Base-by-base conservation (phyloP, 306 rosid genomes). In the Pyrus pyrifolia region DNA sequence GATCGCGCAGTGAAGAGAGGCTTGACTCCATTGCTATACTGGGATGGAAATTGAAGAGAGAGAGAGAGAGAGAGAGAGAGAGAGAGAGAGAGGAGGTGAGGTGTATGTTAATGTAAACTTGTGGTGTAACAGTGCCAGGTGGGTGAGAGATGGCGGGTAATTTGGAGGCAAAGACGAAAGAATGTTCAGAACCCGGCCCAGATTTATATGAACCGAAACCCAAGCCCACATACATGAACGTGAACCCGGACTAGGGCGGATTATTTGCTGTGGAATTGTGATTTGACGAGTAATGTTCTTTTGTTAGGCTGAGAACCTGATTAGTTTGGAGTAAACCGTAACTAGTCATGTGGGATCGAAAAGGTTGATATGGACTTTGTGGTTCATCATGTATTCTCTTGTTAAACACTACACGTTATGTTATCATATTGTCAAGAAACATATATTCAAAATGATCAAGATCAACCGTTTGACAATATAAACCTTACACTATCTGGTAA, bases 1-100 rank as follows among this genome's bases (percentile, higher is more conserved):
- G 78, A 49, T 82, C 83, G 40, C 11, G 66, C 6, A 73, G 78
- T 9, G 81, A 80, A 42, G 21, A 70, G 5, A 79, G 68, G 59
- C 23, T 79, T 6, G 79, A 49, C 51, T 84, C 91, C 93, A 89
- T 89, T 19, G 78, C 72, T 23, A 17, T n/a, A 8, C 33, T 8
- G 62, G 12, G 13, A 57, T 40, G 8, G 77, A 59, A 53, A 5
- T 74, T 18, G 35, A 58, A 33, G 17, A 27, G 11, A 11, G 52
- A 19, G 51, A 4, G n/a, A n/a, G n/a, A n/a, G n/a, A n/a, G n/a
- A n/a, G n/a, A n/a, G n/a, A n/a, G n/a, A 18, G 46, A 11, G 45
- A 11, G 49, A 44, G 53, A 14, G 52, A 14, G 52, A 4, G 18
- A 4, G 5, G 8, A 49, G 0, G 27, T 25, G 27, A 25, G 55